Conservation (phyloP, 352 stramenopile genomes). For the Pythium aphanidermatum region DNA sequence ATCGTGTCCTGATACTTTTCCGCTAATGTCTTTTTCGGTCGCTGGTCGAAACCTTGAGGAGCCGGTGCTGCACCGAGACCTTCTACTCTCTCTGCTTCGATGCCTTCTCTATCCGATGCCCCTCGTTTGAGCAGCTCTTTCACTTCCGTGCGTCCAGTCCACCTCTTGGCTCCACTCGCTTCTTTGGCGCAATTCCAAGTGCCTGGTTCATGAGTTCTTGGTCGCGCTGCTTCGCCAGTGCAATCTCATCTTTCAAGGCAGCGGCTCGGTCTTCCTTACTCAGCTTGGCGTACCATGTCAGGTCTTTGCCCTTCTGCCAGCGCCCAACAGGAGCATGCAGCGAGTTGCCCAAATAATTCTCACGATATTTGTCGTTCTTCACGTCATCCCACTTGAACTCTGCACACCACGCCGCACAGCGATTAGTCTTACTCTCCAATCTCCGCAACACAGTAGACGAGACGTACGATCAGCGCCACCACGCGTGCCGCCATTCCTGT, state of each 20-base stretch:
- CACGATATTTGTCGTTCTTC: slow-evolving; percentile 90
- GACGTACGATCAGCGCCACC: slow-evolving; percentile 82
- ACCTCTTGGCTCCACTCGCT: slow-evolving; percentile 32
- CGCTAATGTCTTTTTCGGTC: slow-evolving; percentile 58
- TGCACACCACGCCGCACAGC: slow-evolving; percentile 8
- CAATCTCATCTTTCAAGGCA: slow-evolving; percentile 55
- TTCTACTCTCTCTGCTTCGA: slow-evolving; percentile 78
- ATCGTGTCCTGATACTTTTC: slow-evolving; percentile 66
- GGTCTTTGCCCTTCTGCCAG: slow-evolving; percentile 88
- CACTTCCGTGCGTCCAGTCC: slow-evolving; percentile 69
- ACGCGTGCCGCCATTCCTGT: slow-evolving; percentile 80
- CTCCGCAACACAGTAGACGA: neutral
- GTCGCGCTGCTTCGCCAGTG: slow-evolving; percentile 72
- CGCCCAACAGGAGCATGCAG: slow-evolving; percentile 81
- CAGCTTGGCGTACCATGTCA: slow-evolving; percentile 87
- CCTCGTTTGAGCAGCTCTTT: slow-evolving; percentile 84
- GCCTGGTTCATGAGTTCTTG: slow-evolving; percentile 89
- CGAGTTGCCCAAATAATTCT: slow-evolving; percentile 90
- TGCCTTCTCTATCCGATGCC: slow-evolving; percentile 56
- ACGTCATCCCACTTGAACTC: slow-evolving; percentile 94
- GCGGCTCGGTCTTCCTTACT: slow-evolving; percentile 46
- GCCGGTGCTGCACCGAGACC: slow-evolving; percentile 74
- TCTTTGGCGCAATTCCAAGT: slow-evolving; percentile 65
- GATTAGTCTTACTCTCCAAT: slow-evolving; percentile 1
- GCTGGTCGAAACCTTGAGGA: slow-evolving; percentile 31